Percentiles rank a stretch among this genome's conserved stretches.
Evolutionary conservation across 2,329 filamentous ascomycete species (phyloP).

Genomic region (Aureobasidium namibiae): DNA sequence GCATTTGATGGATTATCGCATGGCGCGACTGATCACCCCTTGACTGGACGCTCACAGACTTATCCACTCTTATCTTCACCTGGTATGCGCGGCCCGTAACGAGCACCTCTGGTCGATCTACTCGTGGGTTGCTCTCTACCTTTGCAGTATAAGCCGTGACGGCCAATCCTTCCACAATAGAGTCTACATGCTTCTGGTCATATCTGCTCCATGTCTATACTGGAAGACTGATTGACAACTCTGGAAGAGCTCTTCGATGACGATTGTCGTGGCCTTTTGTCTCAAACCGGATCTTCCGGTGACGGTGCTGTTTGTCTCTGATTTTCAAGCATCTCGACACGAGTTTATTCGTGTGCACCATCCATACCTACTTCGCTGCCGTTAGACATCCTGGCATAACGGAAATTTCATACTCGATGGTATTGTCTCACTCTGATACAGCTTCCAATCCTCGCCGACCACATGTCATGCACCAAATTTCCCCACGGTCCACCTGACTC

Average conservation of each 20-base stretch:
- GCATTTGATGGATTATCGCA: background rate
- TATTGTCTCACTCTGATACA: slow-evolving; percentile 3
- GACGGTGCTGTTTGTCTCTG: background rate
- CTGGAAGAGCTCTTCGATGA: background rate
- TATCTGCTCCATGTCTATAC: background rate
- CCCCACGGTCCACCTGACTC: slow-evolving; percentile 3
- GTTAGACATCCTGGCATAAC: background rate
- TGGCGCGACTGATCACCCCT: background rate
- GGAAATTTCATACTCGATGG: background rate
- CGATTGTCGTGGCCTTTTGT: background rate
- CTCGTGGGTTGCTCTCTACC: background rate
- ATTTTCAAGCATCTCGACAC: background rate
- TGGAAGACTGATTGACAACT: background rate
- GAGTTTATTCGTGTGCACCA: slow-evolving; percentile 1
- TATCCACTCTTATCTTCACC: background rate
- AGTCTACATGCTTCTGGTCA: background rate
- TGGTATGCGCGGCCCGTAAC: no score
- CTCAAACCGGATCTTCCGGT: background rate
- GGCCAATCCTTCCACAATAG: background rate
- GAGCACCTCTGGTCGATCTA: no score
- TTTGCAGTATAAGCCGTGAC: background rate
- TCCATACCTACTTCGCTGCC: background rate
- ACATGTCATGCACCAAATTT: background rate
- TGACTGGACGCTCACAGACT: background rate
- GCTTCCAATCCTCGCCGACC: background rate